These are phyloP conservation scores for Chaetomium strumarium DNA, from an alignment of 2,329 filamentous ascomycete genomes.

Conservation along the genomic window DNA sequence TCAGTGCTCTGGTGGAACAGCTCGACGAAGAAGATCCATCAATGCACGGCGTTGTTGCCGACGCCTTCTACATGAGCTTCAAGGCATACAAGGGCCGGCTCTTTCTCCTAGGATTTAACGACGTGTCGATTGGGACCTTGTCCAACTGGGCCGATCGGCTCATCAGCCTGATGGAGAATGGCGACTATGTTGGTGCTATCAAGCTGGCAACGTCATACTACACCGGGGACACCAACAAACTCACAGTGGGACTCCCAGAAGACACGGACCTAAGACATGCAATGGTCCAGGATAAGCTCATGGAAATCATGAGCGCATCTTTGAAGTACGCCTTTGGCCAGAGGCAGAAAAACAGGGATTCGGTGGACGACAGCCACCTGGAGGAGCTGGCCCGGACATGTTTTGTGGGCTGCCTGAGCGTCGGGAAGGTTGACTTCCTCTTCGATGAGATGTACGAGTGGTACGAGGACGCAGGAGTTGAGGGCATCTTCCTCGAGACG, in stretches of 20 bases:
- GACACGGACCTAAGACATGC: conserved; percentile 68
- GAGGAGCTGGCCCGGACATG: conserved; percentile 76
- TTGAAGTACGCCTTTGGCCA: conserved; percentile 81
- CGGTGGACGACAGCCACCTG: conserved; percentile 53
- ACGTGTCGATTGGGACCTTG: conserved; percentile 81
- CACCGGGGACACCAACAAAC: conserved; percentile 81
- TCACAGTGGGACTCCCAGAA: conserved; percentile 89
- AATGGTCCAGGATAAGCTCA: conserved; percentile 79
- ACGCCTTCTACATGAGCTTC: conserved; percentile 98
- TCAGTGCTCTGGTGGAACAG: conserved; percentile 79
- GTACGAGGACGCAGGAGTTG: conserved; percentile 71
- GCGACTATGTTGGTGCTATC: conserved; percentile 92
- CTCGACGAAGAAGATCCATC: conserved; percentile 80
- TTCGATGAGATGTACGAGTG: conserved; percentile 88
- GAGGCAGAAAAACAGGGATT: conserved; percentile 44
- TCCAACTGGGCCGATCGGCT: conserved; percentile 97
- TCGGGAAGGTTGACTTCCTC: conserved; percentile 74
- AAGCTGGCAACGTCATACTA: conserved; percentile 89
- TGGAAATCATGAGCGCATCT: conserved; percentile 91
- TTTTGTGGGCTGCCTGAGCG: conserved; percentile 74
- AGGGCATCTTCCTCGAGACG: conserved; percentile 77
- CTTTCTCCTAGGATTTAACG: conserved; percentile 90
- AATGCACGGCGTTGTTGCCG: conserved; percentile 92
- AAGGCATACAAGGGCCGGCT: conserved; percentile 89
- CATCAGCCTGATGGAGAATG: conserved; percentile 89